Percentiles rank a stretch among this genome's conserved stretches.
phyloP scores from a whole-genome alignment of 2,329 filamentous ascomycete species.

The Xylariales sp. region DNA sequence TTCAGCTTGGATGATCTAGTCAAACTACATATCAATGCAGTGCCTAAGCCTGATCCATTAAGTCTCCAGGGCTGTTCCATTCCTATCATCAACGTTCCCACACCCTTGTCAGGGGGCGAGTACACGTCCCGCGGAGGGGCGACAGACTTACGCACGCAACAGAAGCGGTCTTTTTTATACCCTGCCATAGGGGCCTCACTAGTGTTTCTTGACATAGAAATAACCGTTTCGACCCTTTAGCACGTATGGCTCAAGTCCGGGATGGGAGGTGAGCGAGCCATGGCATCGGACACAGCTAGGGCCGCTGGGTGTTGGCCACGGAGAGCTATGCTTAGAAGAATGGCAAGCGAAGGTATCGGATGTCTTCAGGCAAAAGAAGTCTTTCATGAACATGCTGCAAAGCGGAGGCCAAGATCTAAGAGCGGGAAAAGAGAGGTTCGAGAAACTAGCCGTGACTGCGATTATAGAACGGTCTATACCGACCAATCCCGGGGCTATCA shows the following conservation, averaged over 20 bases:
- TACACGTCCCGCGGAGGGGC: background rate
- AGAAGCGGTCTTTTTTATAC: background rate
- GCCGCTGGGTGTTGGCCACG: background rate
- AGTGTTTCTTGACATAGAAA: background rate
- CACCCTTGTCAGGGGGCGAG: background rate
- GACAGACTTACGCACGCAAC: background rate
- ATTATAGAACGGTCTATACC: background rate
- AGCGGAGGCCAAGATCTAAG: background rate
- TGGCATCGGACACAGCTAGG: conserved; percentile 3
- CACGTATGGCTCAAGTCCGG: background rate
- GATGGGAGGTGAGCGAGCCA: background rate
- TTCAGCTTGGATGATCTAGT: background rate
- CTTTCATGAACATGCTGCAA: background rate
- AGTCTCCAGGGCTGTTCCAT: background rate
- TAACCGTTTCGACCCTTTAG: background rate
- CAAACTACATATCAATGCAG: background rate
- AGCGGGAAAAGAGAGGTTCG: background rate
- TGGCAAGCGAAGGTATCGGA: background rate
- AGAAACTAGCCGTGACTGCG: background rate
- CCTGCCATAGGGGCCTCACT: background rate
- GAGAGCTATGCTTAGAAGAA: background rate
- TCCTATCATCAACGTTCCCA: background rate
- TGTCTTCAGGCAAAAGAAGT: background rate
- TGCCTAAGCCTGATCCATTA: background rate
- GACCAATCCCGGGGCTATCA: background rate